Evolutionary conservation across 306 rosid species (phyloP).

Genomic region (Prunus armeniaca): DNA sequence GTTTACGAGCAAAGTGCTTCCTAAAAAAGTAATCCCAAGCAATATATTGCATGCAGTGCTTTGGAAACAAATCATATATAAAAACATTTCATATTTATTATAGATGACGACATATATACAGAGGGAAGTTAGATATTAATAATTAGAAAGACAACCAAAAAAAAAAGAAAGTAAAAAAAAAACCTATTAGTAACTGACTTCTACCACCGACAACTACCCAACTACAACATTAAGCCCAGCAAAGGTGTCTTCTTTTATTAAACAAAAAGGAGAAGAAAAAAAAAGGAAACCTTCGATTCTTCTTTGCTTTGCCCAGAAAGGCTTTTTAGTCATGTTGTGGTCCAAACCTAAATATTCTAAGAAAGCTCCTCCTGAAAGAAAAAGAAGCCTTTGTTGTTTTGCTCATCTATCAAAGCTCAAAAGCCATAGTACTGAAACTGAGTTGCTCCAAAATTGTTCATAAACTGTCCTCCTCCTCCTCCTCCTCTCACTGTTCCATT

Average conservation of each 20-base stretch:
- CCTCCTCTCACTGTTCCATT: constrained; percentile 31
- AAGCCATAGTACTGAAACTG: constrained; percentile 59
- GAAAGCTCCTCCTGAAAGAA: constrained; percentile 7
- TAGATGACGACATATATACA: background rate
- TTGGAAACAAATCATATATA: too few relatives aligned
- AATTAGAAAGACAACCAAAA: background rate
- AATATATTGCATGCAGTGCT: too few relatives aligned
- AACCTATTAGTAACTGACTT: constrained; percentile 16
- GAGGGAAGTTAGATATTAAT: background rate
- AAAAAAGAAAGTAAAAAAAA: background rate
- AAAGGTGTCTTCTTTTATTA: constrained; percentile 22
- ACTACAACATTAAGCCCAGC: constrained; percentile 22
- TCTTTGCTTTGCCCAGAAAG: constrained; percentile 26
- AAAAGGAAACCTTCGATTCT: background rate
- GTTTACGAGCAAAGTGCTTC: rapidly evolving
- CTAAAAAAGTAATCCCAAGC: rapidly evolving
- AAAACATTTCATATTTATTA: background rate
- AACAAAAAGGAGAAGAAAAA: background rate
- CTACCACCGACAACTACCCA: constrained; percentile 32
- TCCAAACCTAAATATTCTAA: constrained; percentile 15
- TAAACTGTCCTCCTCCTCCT: constrained; percentile 32
- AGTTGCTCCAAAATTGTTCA: constrained; percentile 31
- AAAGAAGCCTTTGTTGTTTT: constrained; percentile 8
- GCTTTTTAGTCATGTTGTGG: constrained; percentile 21
- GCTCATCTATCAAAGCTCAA: constrained; percentile 16